Evolutionary conservation across 176 grass and related monocot genomes (phyloP).

Genomic region (Leersia perrieri): DNA sequence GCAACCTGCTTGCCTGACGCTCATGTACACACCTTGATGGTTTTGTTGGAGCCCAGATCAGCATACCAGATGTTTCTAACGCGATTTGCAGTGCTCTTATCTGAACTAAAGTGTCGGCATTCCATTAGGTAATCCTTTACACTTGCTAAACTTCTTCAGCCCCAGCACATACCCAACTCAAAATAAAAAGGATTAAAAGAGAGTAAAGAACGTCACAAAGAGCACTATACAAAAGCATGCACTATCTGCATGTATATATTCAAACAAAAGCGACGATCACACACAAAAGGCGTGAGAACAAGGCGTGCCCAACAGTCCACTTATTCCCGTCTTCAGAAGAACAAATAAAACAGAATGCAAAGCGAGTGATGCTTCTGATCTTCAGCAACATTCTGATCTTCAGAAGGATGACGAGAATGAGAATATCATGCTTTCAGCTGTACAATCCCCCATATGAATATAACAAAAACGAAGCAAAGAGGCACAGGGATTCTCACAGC

Average conservation of each 20-base stretch:
- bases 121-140: not conserved
- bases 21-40: not conserved
- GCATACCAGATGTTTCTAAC: not conserved
- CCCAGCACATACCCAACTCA: not conserved
- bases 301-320: not conserved
- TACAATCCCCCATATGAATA: not conserved
- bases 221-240: not conserved
- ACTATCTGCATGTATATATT: not conserved
- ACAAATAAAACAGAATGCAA: not conserved
- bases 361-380: not conserved
- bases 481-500: not conserved
- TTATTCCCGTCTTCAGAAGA: not conserved
- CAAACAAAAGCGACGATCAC: not conserved
- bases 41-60: not conserved
- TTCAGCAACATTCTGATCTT: constrained; percentile 4
- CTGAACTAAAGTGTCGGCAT: not conserved
- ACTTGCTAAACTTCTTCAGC: too few species aligned
- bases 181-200: not conserved
- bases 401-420: not conserved
- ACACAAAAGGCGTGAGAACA: not conserved
- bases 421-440: not conserved
- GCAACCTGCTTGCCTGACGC: not conserved
- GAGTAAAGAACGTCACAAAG: not conserved
- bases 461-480: not conserved
- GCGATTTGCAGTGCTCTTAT: not conserved